Base-by-base conservation (phyloP, 23 red algal genomes). In the Gracilaria domingensis region DNA sequence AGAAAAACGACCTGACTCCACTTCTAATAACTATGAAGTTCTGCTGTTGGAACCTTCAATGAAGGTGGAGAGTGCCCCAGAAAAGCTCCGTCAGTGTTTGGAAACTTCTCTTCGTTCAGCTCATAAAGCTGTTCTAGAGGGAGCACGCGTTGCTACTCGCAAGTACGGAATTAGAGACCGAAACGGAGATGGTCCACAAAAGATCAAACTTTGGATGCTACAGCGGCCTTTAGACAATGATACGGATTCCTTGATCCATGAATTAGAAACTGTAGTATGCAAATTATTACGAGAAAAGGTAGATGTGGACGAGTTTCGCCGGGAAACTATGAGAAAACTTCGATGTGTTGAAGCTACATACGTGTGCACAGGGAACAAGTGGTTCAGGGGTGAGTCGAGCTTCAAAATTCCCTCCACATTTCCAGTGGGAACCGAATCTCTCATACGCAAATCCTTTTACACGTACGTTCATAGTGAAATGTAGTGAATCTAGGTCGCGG, bases 161-260 rank as follows among this genome's bases (percentile, higher is more conserved):
- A 64, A 64, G 26, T 64, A 64, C 58, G 58, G 58, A 26, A n/a
- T 26, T 3, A n/a, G 58, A 29, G 58, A 64, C 21, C 26, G 23
- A 64, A 64, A 64, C 6, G 58, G 23, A 16, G 26, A 64, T n/a
- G 58, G 26, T 26, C 21, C 6, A 14, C 21, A 29, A 16, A 64
- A 64, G 58, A 64, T 64, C 21, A n/a, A 64, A 14, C 58, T 64
- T 64, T 64, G 58, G 58, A 64, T 64, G 58, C 58, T 64, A 26
- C 7, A 14, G 26, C 58, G 58, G 21, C 58, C 58, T 29, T 29
- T 64, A 7, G 26, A n/a, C 23, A 14, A 64, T 64, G 58, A 3
- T 29, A 64, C 17, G 58, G 6, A 64, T 64, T 4, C 58, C 26
- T 64, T 64, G 26, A 29, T 64, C 26, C 21, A 14, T 26, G 58